Evolutionary conservation across 441 rosid genomes (phyloP).

Genomic region (Raphanus hybrid): DNA sequence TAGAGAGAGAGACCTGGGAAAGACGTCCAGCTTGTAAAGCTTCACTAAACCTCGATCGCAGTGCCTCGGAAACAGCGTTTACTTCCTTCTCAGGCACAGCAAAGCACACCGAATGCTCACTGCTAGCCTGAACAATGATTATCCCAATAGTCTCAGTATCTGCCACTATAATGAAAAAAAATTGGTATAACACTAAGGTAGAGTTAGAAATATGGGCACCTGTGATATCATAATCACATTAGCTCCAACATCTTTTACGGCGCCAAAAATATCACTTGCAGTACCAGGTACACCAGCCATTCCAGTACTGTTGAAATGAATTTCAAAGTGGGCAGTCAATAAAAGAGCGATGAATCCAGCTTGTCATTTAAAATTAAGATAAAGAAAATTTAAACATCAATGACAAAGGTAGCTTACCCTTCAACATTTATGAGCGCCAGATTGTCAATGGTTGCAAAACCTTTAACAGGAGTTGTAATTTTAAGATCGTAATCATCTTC

Average conservation of each 20-base stretch:
- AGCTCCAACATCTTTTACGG: constrained; percentile 95
- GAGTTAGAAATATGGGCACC: constrained; percentile 44
- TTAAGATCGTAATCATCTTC: constrained; percentile 56
- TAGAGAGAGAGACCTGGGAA: constrained; percentile 68
- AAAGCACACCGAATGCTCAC: constrained; percentile 97
- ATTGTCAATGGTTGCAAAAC: constrained; percentile 97
- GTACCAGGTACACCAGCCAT: constrained; percentile 99
- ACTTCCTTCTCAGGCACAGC: constrained; percentile 98
- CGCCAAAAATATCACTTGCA: constrained; percentile 84
- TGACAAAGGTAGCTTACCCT: constrained; percentile 60
- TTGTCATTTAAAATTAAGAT: neutral
- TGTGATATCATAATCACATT: constrained; percentile 97
- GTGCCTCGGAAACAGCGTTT: constrained; percentile 80
- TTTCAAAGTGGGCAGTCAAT: constrained; percentile 13
- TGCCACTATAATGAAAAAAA: constrained; percentile 21
- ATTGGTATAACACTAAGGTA: constrained; percentile 17
- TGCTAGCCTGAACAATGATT: constrained; percentile 72
- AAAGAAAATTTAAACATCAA: neutral
- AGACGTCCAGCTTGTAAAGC: constrained; percentile 94
- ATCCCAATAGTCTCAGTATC: constrained; percentile 38
- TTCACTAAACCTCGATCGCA: constrained; percentile 77
- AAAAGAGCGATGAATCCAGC: neutral
- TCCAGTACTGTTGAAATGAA: constrained; percentile 69
- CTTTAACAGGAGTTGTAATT: constrained; percentile 69
- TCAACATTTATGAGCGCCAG: constrained; percentile 94